Evolutionary conservation across 108 stramenopile species (phyloP).

Genomic region (Cylindrotheca closterium): DNA sequence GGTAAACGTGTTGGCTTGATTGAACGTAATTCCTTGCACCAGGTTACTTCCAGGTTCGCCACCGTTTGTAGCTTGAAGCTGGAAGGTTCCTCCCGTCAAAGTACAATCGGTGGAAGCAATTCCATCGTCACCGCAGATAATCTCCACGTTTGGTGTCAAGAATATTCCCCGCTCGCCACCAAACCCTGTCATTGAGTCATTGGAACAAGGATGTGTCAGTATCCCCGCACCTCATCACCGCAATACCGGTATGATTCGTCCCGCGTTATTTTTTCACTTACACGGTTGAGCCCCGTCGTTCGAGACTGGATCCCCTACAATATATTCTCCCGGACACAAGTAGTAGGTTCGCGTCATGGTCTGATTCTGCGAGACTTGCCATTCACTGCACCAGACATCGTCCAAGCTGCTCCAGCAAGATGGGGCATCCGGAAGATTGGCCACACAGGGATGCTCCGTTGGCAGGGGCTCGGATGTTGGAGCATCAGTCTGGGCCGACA

Average conservation of each 20-base stretch:
- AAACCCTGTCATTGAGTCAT: no score
- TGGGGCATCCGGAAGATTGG: not conserved
- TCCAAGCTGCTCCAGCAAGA: not conserved
- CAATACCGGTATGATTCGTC: no score
- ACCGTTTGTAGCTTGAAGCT: not conserved
- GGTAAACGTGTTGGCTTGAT: not conserved
- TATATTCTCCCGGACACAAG: not conserved
- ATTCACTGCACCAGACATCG: not conserved
- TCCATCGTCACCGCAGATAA: not conserved
- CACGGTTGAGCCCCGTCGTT: not conserved
- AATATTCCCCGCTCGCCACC: not conserved
- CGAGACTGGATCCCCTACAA: not conserved
- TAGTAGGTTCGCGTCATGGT: not conserved
- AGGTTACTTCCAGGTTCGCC: not conserved
- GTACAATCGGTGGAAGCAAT: not conserved
- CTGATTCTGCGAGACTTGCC: not conserved
- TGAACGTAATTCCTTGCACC: not conserved
- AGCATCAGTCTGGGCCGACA: not conserved
- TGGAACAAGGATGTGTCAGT: no score
- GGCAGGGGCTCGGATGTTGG: not conserved
- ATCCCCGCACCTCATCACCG: no score
- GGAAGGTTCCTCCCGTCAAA: not conserved
- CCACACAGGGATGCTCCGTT: not conserved
- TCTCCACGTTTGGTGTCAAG: not conserved
- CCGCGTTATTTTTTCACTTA: no score